phyloP scores from a whole-genome alignment of 176 grass and related monocot species.

The Avena sativa region DNA sequence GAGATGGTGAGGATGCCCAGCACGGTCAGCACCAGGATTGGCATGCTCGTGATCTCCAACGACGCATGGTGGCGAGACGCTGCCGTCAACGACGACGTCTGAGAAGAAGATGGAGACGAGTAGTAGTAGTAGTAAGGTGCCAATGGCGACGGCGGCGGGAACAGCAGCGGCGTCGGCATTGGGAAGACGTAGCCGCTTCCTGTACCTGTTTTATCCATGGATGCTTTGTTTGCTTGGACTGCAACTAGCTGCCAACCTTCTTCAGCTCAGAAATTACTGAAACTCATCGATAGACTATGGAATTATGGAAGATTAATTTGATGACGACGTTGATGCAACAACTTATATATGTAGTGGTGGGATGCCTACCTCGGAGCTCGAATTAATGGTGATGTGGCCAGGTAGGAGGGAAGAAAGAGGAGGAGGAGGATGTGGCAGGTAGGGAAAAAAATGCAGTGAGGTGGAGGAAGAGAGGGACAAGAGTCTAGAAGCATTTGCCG shows the following conservation, averaged over 20 bases:
- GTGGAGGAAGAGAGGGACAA: background rate
- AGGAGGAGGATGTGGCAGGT: constrained; percentile 13
- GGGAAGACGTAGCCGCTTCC: background rate
- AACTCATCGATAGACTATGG: background rate
- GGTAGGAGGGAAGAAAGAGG: constrained; percentile 42
- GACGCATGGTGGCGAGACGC: background rate
- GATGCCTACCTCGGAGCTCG: background rate
- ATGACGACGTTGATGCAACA: background rate
- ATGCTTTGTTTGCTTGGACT: background rate
- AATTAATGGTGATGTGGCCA: background rate
- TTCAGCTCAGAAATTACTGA: background rate
- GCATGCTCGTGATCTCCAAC: constrained; percentile 51
- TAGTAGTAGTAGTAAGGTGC: background rate
- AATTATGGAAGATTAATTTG: background rate
- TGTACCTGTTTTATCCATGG: constrained; percentile 38
- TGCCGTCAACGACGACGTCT: background rate
- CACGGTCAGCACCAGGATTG: constrained; percentile 64
- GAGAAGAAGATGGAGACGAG: background rate
- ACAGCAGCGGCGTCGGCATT: background rate
- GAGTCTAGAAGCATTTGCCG: constrained; percentile 2
- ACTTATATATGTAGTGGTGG: background rate
- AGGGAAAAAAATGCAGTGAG: constrained; percentile 28
- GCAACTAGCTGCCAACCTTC: background rate
- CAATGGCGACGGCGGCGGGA: background rate
- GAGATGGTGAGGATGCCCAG: constrained; percentile 65